A percentile compares a stretch with the other conserved stretches of the same genome.
These are phyloP conservation scores for Bacterosira constricta DNA, from an alignment of 108 stramenopile species.

Conservation along the genomic window DNA sequence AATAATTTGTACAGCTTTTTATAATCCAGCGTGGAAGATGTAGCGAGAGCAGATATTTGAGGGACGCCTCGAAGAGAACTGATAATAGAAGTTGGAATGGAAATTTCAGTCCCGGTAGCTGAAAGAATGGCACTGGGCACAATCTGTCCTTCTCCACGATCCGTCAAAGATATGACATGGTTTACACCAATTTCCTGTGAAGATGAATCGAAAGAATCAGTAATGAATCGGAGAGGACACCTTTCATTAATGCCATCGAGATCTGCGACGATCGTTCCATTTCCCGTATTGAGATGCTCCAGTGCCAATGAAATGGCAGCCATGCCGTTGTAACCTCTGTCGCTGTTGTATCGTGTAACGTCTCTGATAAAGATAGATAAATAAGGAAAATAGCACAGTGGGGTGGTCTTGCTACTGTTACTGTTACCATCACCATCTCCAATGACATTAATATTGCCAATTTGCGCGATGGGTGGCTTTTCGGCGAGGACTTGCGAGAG, in stretches of 20 bases:
- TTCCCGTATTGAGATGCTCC: conserved; percentile 56
- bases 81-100: conserved; percentile 3
- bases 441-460: neutral
- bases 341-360: neutral
- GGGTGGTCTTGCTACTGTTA: neutral
- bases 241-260: conserved; percentile 27
- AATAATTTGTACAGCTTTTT: neutral
- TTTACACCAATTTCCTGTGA: neutral
- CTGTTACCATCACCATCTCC: neutral
- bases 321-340: neutral
- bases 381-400: neutral
- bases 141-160: neutral
- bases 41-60: conserved; percentile 5
- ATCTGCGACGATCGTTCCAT: conserved; percentile 45
- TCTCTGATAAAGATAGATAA: neutral
- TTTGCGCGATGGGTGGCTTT: neutral
- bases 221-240: conserved; percentile 51
- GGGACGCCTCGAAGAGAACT: neutral
- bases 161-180: neutral
- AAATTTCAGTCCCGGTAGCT: conserved; percentile 4
- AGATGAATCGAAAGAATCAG: conserved; percentile 6
- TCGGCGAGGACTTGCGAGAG: neutral
- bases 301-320: conserved; percentile 28
- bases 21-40: neutral
- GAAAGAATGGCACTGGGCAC: conserved; percentile 26